A percentile compares a stretch with the other conserved stretches of the same genome.
These are phyloP conservation scores for Aspergillus indologenus DNA, from an alignment of 495 filamentous ascomycete genomes.

Conservation along the genomic window DNA sequence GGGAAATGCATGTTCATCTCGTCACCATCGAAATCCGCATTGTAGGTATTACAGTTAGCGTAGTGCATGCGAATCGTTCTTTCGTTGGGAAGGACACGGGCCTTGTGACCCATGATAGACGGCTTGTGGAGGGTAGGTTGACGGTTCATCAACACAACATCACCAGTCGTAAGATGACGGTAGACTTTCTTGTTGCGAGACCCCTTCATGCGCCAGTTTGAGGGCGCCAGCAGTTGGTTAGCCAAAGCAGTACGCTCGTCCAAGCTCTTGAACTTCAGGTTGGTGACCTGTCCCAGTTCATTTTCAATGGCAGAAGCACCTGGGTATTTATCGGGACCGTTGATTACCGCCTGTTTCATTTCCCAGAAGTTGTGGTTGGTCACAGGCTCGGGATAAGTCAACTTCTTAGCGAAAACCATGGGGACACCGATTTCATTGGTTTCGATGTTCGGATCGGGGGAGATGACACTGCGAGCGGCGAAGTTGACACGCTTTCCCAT, in stretches of 20 bases:
- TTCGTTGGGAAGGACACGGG: slow-evolving; percentile 86
- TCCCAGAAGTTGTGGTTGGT: slow-evolving; percentile 96
- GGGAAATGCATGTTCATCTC: slow-evolving; percentile 99
- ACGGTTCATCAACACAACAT: slow-evolving; percentile 98
- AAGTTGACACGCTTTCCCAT: slow-evolving; percentile 99
- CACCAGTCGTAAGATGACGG: slow-evolving; percentile 91
- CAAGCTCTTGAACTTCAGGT: slow-evolving; percentile 75
- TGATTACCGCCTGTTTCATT: slow-evolving; percentile 93
- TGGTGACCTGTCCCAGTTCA: slow-evolving; percentile 88
- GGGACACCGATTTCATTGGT: slow-evolving; percentile 98
- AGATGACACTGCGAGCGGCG: slow-evolving; percentile 95
- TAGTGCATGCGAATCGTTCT: slow-evolving; percentile 99
- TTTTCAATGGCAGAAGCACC: slow-evolving; percentile 93
- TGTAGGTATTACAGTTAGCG: slow-evolving; percentile 99
- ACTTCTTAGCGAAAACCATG: slow-evolving; percentile 90
- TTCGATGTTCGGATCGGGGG: slow-evolving; percentile 97
- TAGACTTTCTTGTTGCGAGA: slow-evolving; percentile 94
- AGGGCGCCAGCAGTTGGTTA: slow-evolving; percentile 89
- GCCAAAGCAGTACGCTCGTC: slow-evolving; percentile 84
- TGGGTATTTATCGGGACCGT: slow-evolving; percentile 90
- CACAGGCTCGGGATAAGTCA: slow-evolving; percentile 96
- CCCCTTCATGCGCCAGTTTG: slow-evolving; percentile 68
- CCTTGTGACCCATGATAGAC: slow-evolving; percentile 98
- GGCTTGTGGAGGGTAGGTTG: slow-evolving; percentile 99
- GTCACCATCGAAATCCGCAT: slow-evolving; percentile 99